Evolutionary conservation across 805 yeast genomes (phyloP).

Genomic region (Brettanomyces bruxellensis): DNA sequence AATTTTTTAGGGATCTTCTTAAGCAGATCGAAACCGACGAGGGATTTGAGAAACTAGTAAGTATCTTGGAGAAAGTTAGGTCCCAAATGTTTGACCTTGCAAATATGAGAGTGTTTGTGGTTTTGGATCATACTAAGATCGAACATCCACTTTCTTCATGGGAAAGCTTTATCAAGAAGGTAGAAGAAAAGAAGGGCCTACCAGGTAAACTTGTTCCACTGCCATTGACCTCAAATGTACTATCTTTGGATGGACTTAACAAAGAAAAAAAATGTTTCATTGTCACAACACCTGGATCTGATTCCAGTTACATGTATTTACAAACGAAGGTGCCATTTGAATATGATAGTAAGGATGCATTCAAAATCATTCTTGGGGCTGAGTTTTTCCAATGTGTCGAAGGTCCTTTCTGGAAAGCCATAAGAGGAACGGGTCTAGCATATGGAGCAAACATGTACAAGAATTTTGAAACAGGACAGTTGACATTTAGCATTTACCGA

Average conservation of each 20-base stretch:
- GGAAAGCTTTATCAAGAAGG: constrained; percentile 28
- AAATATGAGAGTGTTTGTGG: constrained; percentile 58
- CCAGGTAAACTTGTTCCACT: constrained; percentile 17
- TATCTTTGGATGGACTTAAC: constrained; percentile 45
- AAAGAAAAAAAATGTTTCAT: constrained; percentile 51
- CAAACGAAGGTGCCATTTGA: constrained; percentile 51
- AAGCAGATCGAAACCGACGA: constrained; percentile 34
- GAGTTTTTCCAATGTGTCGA: constrained; percentile 80
- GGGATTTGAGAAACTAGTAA: constrained; percentile 41
- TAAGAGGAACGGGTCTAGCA: constrained; percentile 90
- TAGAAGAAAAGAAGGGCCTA: neutral
- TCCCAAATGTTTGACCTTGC: constrained; percentile 41
- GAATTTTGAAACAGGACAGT: constrained; percentile 55
- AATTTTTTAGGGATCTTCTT: constrained; percentile 38
- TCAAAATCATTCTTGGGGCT: constrained; percentile 62
- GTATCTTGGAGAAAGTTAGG: constrained; percentile 45
- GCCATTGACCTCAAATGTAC: constrained; percentile 45
- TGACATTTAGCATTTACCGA: constrained; percentile 63
- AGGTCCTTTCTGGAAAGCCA: constrained; percentile 96
- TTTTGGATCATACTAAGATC: constrained; percentile 56
- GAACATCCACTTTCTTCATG: constrained; percentile 52
- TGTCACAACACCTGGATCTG: constrained; percentile 74
- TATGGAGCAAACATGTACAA: constrained; percentile 70
- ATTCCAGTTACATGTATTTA: constrained; percentile 61
- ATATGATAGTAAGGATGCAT: constrained; percentile 50